These are phyloP conservation scores for Xylariaceae sp. DNA, from an alignment of 2,329 filamentous ascomycete species.

Conservation along the genomic window DNA sequence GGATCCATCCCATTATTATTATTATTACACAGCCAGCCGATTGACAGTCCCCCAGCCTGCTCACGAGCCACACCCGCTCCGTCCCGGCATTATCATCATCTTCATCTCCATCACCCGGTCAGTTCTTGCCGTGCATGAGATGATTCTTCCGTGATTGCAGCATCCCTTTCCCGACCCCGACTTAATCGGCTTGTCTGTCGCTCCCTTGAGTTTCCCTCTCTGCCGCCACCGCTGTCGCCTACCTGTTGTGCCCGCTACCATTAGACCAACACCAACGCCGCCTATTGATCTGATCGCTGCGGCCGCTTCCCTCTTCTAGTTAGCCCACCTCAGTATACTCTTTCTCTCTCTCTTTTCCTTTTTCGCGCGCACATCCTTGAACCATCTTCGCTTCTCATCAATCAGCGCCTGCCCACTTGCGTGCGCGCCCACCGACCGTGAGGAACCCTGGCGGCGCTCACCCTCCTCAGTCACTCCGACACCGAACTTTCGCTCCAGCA, in stretches of 20 bases:
- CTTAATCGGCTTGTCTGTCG: no score
- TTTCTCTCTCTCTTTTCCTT: background rate
- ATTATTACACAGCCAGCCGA: background rate
- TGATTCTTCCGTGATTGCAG: background rate
- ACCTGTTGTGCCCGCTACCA: background rate
- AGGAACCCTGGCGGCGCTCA: constrained; percentile 53
- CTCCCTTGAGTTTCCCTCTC: no score
- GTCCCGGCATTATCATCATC: no score
- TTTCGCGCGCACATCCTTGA: background rate
- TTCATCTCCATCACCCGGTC: background rate
- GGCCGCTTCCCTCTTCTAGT: background rate
- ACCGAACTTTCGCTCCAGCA: constrained; percentile 57
- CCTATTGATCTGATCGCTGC: background rate
- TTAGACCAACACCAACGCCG: no score
- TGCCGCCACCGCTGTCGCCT: background rate
- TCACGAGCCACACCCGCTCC: constrained; percentile 6
- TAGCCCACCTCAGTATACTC: background rate
- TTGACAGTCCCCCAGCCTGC: background rate
- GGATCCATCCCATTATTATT: no score
- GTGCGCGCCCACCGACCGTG: constrained; percentile 30
- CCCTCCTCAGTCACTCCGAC: constrained; percentile 50
- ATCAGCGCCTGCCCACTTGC: constrained; percentile 31
- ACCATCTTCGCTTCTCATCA: background rate
- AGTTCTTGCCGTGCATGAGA: background rate
- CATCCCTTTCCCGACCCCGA: background rate